Evolutionary conservation across 1,284 basidiomycete genomes (phyloP).

Genomic region (Marasmius tenuissimus): DNA sequence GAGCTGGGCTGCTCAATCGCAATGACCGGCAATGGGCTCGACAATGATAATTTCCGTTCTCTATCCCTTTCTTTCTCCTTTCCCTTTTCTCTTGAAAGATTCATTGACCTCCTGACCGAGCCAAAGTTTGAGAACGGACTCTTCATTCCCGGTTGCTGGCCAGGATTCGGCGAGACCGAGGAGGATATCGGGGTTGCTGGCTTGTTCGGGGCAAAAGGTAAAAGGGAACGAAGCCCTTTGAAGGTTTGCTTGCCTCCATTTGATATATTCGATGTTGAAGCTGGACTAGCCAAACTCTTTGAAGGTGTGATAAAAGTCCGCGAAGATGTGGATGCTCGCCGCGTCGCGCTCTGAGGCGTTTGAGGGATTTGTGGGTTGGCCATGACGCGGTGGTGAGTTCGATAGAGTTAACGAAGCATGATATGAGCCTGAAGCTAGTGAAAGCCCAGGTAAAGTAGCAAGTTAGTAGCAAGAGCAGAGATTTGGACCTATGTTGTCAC

Average conservation of each 20-base stretch:
- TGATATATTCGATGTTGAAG: background rate
- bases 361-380: background rate
- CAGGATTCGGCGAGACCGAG: background rate
- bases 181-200: background rate
- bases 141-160: background rate
- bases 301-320: background rate
- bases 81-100: background rate
- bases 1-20: background rate
- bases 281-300: background rate
- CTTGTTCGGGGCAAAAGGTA: background rate
- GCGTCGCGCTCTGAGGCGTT: background rate
- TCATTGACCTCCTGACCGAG: conserved; percentile 3
- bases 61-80: background rate
- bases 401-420: background rate
- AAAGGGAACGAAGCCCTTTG: background rate
- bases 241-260: background rate
- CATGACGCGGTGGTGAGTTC: background rate
- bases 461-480: no score
- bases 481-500: no score
- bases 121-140: conserved; percentile 3
- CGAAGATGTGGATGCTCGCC: background rate
- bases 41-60: background rate
- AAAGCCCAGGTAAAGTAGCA: no score
- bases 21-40: conserved; percentile 3
- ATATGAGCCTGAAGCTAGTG: background rate